Conservation (phyloP, 148 eudicot species). For the Arbutus unedo region DNA sequence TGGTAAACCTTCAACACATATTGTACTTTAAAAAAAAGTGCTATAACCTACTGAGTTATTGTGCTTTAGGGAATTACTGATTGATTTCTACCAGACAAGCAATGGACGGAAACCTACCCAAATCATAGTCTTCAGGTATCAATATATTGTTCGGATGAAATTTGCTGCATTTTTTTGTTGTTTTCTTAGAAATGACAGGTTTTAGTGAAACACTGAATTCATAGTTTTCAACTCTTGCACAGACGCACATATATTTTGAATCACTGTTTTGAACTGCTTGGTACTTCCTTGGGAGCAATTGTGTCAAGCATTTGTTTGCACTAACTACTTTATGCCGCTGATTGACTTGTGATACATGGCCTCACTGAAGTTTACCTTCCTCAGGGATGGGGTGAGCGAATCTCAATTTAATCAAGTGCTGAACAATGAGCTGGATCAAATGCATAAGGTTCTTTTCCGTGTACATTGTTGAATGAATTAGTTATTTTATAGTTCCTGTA, state of each 20-base stretch:
- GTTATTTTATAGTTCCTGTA: constrained; percentile 5
- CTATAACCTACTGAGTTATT: background rate
- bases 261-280: background rate
- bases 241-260: background rate
- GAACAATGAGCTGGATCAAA: constrained; percentile 77
- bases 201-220: background rate
- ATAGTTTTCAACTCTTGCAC: background rate
- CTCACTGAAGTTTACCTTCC: constrained; percentile 11
- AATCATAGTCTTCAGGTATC: constrained; percentile 81
- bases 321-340: background rate
- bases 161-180: constrained; percentile 9
- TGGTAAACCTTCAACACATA: background rate
- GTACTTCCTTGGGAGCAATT: background rate
- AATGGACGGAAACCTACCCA: constrained; percentile 71
- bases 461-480: background rate
- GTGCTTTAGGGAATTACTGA: constrained; percentile 68
- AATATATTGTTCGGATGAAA: background rate
- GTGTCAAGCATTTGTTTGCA: background rate
- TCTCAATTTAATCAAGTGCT: constrained; percentile 80
- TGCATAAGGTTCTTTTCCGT: constrained; percentile 58
- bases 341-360: background rate
- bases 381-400: constrained; percentile 91
- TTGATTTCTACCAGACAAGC: constrained; percentile 71
- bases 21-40: background rate
- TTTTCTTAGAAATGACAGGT: background rate